These are phyloP conservation scores for Coemansia sp. DNA, from an alignment of 192 early-diverging fungal genomes.

Conservation along the genomic window DNA sequence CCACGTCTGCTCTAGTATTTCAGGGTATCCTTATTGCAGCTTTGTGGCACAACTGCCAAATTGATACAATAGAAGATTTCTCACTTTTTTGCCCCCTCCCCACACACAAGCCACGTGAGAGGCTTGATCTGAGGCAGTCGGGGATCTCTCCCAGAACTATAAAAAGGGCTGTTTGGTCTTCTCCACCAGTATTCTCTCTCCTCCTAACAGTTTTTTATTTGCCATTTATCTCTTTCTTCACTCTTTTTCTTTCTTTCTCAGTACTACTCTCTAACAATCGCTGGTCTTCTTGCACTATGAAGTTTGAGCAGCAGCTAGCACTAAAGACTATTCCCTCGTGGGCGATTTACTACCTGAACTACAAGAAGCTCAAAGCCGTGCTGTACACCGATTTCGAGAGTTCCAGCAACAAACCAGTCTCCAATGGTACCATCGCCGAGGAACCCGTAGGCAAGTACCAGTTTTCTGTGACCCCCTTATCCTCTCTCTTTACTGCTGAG, in stretches of 20 bases:
- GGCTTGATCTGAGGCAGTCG: neutral
- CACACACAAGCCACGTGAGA: constrained; percentile 3
- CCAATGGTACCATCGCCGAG: neutral
- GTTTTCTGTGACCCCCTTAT: neutral
- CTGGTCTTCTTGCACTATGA: constrained; percentile 32
- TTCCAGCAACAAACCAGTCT: neutral
- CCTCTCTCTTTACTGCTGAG: neutral
- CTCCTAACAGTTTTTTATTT: neutral
- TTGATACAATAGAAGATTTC: no score
- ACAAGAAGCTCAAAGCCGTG: constrained; percentile 56
- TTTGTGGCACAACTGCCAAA: no score
- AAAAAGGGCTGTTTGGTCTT: neutral
- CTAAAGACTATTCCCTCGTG: constrained; percentile 58
- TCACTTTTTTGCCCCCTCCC: neutral
- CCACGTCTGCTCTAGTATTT: no score
- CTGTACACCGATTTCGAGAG: constrained; percentile 33
- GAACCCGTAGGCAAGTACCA: constrained; percentile 1
- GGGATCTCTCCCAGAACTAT: neutral
- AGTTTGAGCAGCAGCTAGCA: constrained; percentile 63
- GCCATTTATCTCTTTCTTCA: neutral
- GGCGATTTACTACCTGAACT: constrained; percentile 60
- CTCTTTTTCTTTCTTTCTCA: neutral
- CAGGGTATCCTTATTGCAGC: no score
- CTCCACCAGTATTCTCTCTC: neutral
- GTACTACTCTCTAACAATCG: neutral